Evolutionary conservation across 352 stramenopile genomes (phyloP).

Genomic region (Globisporangium cystogenes): DNA sequence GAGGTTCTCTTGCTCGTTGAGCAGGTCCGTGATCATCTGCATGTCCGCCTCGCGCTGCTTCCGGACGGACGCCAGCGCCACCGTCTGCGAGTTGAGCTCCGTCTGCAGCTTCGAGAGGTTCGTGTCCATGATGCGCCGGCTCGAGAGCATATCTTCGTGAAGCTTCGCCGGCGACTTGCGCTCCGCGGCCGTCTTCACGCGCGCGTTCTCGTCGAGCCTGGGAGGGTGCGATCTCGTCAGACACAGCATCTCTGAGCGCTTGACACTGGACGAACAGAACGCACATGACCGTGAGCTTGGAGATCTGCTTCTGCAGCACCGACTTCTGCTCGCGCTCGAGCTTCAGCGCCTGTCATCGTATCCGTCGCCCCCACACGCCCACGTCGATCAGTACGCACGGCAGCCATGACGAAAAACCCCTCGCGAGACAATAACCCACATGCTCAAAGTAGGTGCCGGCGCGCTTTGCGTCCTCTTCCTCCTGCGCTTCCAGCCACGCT

Average conservation of each 20-base stretch:
- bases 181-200: conserved; percentile 23
- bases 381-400: background rate
- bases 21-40: conserved; percentile 75
- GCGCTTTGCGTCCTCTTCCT: conserved; percentile 84
- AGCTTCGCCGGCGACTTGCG: conserved; percentile 42
- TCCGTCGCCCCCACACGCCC: too few relatives aligned
- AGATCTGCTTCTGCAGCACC: conserved; percentile 68
- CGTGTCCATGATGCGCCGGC: conserved; percentile 76
- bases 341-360: conserved; percentile 43
- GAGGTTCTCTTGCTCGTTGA: conserved; percentile 82
- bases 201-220: conserved; percentile 43
- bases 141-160: conserved; percentile 84
- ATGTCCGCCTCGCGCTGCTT: conserved; percentile 67
- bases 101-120: conserved; percentile 70
- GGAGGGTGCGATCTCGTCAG: background rate
- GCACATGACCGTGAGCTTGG: conserved; percentile 70
- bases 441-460: conserved; percentile 84
- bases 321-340: conserved; percentile 74
- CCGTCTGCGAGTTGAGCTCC: conserved; percentile 54
- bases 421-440: conserved; percentile 17
- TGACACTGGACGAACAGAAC: background rate
- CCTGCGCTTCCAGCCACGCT: conserved; percentile 6
- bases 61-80: conserved; percentile 59
- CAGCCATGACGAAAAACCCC: background rate
- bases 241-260: too few relatives aligned